A percentile compares a stretch with the other conserved stretches of the same genome.
phyloP scores from a whole-genome alignment of 2,329 filamentous ascomycete species.

The Balansia obtecta region DNA sequence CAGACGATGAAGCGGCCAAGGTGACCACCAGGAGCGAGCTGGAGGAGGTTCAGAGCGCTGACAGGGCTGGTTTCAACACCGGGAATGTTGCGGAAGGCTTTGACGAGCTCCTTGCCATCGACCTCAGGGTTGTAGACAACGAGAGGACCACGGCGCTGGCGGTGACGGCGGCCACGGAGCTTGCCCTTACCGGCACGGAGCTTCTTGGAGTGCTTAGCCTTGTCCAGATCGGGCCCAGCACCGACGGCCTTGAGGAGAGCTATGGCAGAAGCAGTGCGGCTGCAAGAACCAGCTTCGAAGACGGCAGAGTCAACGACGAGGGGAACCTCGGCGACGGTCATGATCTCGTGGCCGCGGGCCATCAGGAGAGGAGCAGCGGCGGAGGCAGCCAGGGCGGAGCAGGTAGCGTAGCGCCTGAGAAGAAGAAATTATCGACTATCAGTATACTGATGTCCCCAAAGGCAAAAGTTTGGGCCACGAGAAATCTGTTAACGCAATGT shows the following conservation, averaged over 20 bases:
- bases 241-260: conserved; percentile 83
- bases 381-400: conserved; percentile 92
- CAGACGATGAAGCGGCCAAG: conserved; percentile 98
- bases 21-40: conserved; percentile 97
- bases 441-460: not conserved
- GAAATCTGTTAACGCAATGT: conserved; percentile 4
- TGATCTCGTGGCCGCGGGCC: conserved; percentile 94
- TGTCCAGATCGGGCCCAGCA: conserved; percentile 80
- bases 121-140: conserved; percentile 94
- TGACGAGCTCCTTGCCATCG: conserved; percentile 88
- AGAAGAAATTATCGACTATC: not conserved
- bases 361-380: conserved; percentile 89
- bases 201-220: conserved; percentile 95
- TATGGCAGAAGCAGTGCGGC: conserved; percentile 82
- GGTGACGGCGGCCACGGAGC: conserved; percentile 89
- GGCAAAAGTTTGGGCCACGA: too few relatives aligned
- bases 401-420: conserved; percentile 83
- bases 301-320: conserved; percentile 87
- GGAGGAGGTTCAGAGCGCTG: conserved; percentile 92
- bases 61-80: conserved; percentile 95
- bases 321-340: conserved; percentile 85
- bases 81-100: conserved; percentile 96
- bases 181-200: conserved; percentile 98
- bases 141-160: conserved; percentile 93
- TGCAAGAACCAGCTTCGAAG: conserved; percentile 66